Conservation (phyloP, 1,284 basidiomycete genomes). For the Ganoderma multipileum region DNA sequence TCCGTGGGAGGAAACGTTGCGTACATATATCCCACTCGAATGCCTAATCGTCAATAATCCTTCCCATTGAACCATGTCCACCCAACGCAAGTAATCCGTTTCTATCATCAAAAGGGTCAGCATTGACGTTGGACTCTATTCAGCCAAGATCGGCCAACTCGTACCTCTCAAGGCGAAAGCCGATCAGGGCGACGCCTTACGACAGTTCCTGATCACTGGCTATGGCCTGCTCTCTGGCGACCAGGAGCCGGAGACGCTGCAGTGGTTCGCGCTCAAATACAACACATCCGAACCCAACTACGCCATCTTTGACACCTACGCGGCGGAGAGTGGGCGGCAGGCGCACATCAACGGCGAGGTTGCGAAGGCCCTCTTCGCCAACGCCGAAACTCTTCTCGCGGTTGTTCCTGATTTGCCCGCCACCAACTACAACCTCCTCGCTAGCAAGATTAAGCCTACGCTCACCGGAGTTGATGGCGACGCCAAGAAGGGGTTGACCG, state of each 20-base stretch:
- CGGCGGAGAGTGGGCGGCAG: slow-evolving; percentile 41
- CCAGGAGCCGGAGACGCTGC: slow-evolving; percentile 46
- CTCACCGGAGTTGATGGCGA: slow-evolving; percentile 25
- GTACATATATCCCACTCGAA: slow-evolving; percentile 7
- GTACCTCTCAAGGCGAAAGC: slow-evolving; percentile 46
- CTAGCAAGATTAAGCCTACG: slow-evolving; percentile 38
- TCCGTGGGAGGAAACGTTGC: not conserved
- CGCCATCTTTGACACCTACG: slow-evolving; percentile 51
- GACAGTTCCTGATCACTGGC: slow-evolving; percentile 43
- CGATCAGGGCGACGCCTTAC: slow-evolving; percentile 35
- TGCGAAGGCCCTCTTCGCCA: slow-evolving; percentile 43
- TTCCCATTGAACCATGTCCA: slow-evolving; percentile 16
- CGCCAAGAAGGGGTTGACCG: slow-evolving; percentile 39
- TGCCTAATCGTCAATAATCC: not conserved
- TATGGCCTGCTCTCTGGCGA: slow-evolving; percentile 39
- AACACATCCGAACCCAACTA: slow-evolving; percentile 37
- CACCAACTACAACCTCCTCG: slow-evolving; percentile 39
- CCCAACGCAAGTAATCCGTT: slow-evolving; percentile 14
- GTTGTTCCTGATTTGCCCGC: slow-evolving; percentile 39
- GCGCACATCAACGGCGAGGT: slow-evolving; percentile 47
- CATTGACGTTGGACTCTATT: slow-evolving; percentile 3
- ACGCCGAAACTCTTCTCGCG: slow-evolving; percentile 42
- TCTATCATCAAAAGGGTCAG: not conserved
- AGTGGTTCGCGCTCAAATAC: slow-evolving; percentile 49
- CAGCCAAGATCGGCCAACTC: slow-evolving; percentile 41